Evolutionary conservation across 1,284 basidiomycete species (phyloP).

Genomic region (Sporisorium iseilematis-ciliati): DNA sequence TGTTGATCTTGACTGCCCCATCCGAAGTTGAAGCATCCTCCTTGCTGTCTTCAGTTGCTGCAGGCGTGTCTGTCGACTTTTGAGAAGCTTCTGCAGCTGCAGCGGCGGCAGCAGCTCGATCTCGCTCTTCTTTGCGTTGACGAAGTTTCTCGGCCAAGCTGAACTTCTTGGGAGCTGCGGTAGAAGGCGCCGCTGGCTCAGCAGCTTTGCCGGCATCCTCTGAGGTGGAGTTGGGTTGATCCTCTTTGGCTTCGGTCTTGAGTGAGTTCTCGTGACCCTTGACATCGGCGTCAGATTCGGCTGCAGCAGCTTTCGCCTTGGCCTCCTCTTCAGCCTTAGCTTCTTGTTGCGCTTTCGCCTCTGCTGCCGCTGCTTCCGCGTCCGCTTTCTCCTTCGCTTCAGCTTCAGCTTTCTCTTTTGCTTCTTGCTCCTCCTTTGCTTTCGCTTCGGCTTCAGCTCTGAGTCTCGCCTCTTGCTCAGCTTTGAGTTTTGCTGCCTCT

Average conservation of each 20-base stretch:
- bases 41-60: background rate
- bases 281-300: too few relatives aligned
- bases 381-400: slow-evolving; percentile 5
- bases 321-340: slow-evolving; percentile 10
- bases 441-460: slow-evolving; percentile 1
- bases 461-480: slow-evolving; percentile 5
- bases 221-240: background rate
- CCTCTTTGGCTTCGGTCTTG: background rate
- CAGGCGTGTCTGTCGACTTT: background rate
- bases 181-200: slow-evolving; percentile 1
- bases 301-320: background rate
- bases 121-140: slow-evolving; percentile 44
- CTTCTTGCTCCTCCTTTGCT: slow-evolving; percentile 7
- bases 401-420: slow-evolving; percentile 8
- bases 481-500: background rate
- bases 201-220: background rate
- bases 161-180: slow-evolving; percentile 32
- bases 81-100: slow-evolving; percentile 6
- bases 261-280: too few relatives aligned
- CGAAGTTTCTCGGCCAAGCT: slow-evolving; percentile 49
- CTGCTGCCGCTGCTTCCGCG: slow-evolving; percentile 9
- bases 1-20: background rate
- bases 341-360: background rate
- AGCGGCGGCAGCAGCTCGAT: slow-evolving; percentile 34
- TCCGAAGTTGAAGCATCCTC: background rate